Conservation (phyloP, 2,329 filamentous ascomycete genomes). For the Colletotrichum gloeosporioides region DNA sequence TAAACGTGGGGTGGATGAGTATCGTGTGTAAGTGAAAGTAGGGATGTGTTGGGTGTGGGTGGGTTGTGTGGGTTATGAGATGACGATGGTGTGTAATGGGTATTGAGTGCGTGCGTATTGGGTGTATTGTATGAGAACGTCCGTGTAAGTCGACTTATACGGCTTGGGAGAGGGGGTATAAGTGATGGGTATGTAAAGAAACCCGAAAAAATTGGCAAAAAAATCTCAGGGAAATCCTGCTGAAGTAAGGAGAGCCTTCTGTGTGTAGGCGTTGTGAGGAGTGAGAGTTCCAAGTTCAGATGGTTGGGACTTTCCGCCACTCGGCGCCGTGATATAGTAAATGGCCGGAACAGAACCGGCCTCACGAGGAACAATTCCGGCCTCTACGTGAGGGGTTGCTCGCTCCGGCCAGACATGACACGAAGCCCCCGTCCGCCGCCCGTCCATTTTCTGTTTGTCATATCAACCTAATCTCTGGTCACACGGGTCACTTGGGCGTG, state of each 20-base stretch:
- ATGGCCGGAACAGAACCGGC: conserved; percentile 46
- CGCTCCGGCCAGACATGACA: conserved; percentile 14
- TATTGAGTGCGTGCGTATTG: background rate
- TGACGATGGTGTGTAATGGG: background rate
- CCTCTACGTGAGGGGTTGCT: conserved; percentile 36
- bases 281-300: conserved; percentile 15
- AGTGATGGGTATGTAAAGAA: conserved; percentile 8
- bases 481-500: background rate
- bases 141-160: conserved; percentile 5
- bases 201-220: conserved; percentile 8
- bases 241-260: background rate
- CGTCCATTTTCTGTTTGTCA: conserved; percentile 24
- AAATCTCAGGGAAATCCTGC: background rate
- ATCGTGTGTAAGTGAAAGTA: background rate
- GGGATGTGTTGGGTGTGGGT: background rate
- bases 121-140: background rate
- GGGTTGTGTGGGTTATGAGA: conserved; percentile 8
- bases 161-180: background rate
- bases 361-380: conserved; percentile 32
- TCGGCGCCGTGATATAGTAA: conserved; percentile 48
- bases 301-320: conserved; percentile 5
- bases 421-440: conserved; percentile 6
- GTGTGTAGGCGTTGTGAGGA: conserved; percentile 11
- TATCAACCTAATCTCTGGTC: conserved; percentile 20
- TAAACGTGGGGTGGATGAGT: background rate